A percentile compares a stretch with the other conserved stretches of the same genome.
phyloP scores from a whole-genome alignment of 2,329 filamentous ascomycete genomes.

The Thielaviopsis punctulata region DNA sequence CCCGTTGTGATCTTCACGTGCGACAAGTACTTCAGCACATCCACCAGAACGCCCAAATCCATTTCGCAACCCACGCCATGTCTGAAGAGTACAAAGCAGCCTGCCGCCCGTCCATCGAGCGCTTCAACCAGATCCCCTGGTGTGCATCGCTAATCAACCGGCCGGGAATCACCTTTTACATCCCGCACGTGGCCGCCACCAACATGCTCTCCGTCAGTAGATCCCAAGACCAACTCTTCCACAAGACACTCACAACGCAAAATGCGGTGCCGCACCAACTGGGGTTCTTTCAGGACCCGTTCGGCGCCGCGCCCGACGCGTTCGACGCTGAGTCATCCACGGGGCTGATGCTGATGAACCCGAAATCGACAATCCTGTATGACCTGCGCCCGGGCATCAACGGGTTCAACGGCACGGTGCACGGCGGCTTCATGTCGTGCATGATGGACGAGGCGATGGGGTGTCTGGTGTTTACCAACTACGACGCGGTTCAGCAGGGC shows the following conservation, averaged over 20 bases:
- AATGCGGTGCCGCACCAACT: constrained; percentile 15
- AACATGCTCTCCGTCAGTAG: not conserved
- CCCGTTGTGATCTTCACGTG: too few relatives aligned
- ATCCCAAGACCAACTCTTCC: constrained; percentile 13
- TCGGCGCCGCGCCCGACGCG: not conserved
- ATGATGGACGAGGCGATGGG: constrained; percentile 19
- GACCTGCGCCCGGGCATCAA: constrained; percentile 15
- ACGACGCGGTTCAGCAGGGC: constrained; percentile 10
- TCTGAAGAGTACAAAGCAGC: not conserved
- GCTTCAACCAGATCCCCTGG: constrained; percentile 12
- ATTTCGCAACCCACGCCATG: not conserved
- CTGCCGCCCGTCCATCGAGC: not conserved
- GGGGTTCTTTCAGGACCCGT: constrained; percentile 13
- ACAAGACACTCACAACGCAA: constrained; percentile 9
- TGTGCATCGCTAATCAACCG: constrained; percentile 4
- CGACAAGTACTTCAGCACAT: not conserved
- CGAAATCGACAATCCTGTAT: constrained; percentile 13
- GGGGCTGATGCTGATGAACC: constrained; percentile 11
- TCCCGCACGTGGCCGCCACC: not conserved
- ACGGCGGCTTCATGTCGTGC: constrained; percentile 16
- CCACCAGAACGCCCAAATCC: not conserved
- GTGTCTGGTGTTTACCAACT: constrained; percentile 14
- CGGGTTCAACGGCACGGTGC: constrained; percentile 16
- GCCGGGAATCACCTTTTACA: not conserved
- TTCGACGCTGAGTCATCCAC: constrained; percentile 1